Evolutionary conservation across 331 rosid species (phyloP), one percentile per base, ranked within the genome.

Genomic region (Pyrus hybrid): DNA sequence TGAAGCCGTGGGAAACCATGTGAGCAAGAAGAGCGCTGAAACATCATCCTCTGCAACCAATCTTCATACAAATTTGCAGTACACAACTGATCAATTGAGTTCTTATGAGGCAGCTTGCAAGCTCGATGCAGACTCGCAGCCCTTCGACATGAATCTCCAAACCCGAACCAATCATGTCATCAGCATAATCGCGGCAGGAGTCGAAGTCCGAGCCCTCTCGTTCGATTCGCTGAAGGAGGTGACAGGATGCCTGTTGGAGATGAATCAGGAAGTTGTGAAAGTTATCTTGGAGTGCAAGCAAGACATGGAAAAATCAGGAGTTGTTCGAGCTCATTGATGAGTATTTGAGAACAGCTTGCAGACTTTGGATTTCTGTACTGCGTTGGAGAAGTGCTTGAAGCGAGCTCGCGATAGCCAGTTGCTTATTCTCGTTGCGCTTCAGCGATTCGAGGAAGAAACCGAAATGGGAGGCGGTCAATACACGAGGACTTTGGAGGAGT

Each of bases 231-330:
- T 93, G 6, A 91, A 90, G 67, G 90, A 90, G 77, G 81, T 91
- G 77, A 93, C 97, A 0, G 96, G 80, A 70, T 91, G 98, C 68
- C 92, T 93, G 4, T 67, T 93, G 72, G 98, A 91, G 76, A 91
- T 93, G 95, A 93, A 93, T 70, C 98, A 93, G 70, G 98, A 93
- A 67, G 97, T 93, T 71, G 97, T 93, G 4, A 91, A 85, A 43
- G 95, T 93, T 6, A 91, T 93, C 82, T 82, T 93, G 78, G 95
- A 89, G 33, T 93, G 96, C 91, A 93, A 93, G 89, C 85, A 90
- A 81, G 98, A 93, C 47, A 91, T 93, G 98, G 98, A 91, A 90
- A 74, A 90, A 87, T 77, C 89, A 86, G 14, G 98, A 93, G 23
- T 62, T 91, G 81, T 93, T 91, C 49, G 97, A 93, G 43, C 85